Evolutionary conservation across 2,329 filamentous ascomycete genomes (phyloP).

Genomic region (Colletotrichum godetiae): DNA sequence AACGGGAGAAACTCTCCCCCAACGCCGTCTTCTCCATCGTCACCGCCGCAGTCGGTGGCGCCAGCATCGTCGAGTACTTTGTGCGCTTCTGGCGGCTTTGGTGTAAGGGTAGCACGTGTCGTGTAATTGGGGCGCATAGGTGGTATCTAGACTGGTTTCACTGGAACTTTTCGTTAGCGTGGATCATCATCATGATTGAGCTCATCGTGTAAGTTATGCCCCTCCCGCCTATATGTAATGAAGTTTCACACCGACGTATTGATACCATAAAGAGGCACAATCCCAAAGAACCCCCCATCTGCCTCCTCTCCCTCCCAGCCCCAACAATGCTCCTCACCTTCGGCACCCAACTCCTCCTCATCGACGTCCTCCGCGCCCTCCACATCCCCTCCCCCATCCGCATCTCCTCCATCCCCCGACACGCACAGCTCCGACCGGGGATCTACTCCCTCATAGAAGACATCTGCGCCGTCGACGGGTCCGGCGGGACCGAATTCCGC

Average conservation of each 20-base stretch:
- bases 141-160: constrained; percentile 66
- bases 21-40: constrained; percentile 62
- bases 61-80: constrained; percentile 65
- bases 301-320: constrained; percentile 63
- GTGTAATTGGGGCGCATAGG: constrained; percentile 49
- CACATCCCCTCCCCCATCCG: constrained; percentile 58
- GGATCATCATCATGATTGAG: constrained; percentile 67
- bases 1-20: constrained; percentile 37
- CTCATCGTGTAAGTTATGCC: constrained; percentile 57
- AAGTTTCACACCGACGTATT: not conserved
- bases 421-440: constrained; percentile 61
- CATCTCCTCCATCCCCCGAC: constrained; percentile 62
- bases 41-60: constrained; percentile 62
- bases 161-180: constrained; percentile 65
- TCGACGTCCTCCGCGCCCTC: constrained; percentile 58
- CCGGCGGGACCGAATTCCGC: constrained; percentile 62
- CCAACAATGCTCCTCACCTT: constrained; percentile 63
- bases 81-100: constrained; percentile 63
- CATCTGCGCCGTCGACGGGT: constrained; percentile 63
- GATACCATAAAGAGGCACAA: constrained; percentile 32
- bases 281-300: constrained; percentile 49
- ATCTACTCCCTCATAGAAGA: constrained; percentile 67
- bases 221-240: fast-evolving
- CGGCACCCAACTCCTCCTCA: constrained; percentile 59
- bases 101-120: constrained; percentile 62